Base-by-base conservation (phyloP, 179 eudicot species). In the Vitellaria paradoxa region DNA sequence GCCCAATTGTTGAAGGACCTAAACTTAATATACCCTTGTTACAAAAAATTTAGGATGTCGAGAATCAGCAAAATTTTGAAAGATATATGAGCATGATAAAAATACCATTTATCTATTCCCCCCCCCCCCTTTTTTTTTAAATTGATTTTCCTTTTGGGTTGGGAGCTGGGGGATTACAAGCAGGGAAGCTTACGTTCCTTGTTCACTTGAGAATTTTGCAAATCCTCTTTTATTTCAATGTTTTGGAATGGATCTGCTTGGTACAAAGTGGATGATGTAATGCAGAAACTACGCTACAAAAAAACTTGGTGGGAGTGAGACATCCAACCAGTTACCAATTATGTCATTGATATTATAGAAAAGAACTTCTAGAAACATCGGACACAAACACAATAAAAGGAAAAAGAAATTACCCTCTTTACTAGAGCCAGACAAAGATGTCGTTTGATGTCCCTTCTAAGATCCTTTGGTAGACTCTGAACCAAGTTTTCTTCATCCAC, bases 371-470 rank as follows among this genome's bases (percentile, higher is more conserved):
- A 12, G 20, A 40, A 72, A 37, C 47, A 59, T 55, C 52, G 14
- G 26, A 65, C 20, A 45, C 42, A 64, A 59, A 56, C 40, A 42
- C 5, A 42, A 42, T 42, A 5, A 69, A 57, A 18, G 57, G 64
- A 62, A 62, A 46, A 42, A 78, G 56, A 53, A 64, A 21, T 82
- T 89, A 93, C 98, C 91, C 93, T 85, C 70, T 92, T 88, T 77
- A 93, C 98, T 74, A 93, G 86, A 74, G 91, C 92, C 60, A 93
- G 93, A 90, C 98, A 93, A 67, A 93, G 92, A 86, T 93, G 98
- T 15, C 98, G 96, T 76, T 93, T 93, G n/a, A 93, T 93, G 84
- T 93, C 98, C 85, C 96, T 84, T 80, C 93, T 90, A 65, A 93
- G 92, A 89, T 93, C 98, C 81, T 91, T 91, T 0, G 98, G 98